Conservation (phyloP, 2,329 filamentous ascomycete species). For the Hymenoscyphus albidus region DNA sequence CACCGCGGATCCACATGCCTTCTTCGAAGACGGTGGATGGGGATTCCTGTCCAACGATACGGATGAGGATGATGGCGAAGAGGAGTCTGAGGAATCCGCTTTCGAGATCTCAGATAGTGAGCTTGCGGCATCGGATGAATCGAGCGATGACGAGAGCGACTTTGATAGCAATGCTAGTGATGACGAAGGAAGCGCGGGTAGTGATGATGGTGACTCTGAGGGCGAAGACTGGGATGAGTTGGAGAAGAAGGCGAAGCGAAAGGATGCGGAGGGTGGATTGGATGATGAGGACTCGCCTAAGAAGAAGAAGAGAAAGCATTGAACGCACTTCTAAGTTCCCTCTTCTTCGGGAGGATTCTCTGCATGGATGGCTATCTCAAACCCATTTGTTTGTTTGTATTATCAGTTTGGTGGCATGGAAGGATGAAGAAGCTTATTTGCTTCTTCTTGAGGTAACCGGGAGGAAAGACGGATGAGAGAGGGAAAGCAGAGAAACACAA, state of each 20-base stretch:
- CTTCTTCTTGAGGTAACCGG: neutral
- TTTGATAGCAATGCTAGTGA: slow-evolving; percentile 87
- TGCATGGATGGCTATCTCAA: neutral
- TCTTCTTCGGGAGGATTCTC: neutral
- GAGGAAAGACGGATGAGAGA: neutral
- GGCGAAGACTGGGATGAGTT: slow-evolving; percentile 93
- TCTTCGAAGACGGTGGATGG: slow-evolving; percentile 96
- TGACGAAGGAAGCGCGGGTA: slow-evolving; percentile 73
- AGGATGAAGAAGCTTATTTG: too few relatives aligned
- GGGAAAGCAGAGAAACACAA: neutral
- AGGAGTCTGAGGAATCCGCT: slow-evolving; percentile 84
- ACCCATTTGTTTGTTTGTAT: neutral
- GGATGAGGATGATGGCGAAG: slow-evolving; percentile 74
- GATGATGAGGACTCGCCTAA: slow-evolving; percentile 73
- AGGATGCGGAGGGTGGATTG: slow-evolving; percentile 60
- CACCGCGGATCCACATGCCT: slow-evolving; percentile 85
- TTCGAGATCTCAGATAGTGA: slow-evolving; percentile 91
- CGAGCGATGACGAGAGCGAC: slow-evolving; percentile 83
- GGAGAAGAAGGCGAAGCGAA: slow-evolving; percentile 85
- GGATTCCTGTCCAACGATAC: slow-evolving; percentile 84
- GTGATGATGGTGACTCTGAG: slow-evolving; percentile 70
- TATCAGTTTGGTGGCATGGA: neutral
- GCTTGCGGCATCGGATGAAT: slow-evolving; percentile 67
- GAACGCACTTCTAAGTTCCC: neutral
- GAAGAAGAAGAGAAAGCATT: slow-evolving; percentile 64